Evolutionary conservation across 805 yeast genomes (phyloP), one percentile per base, ranked within the genome.

Genomic region (Isabelozyma gotoi): DNA sequence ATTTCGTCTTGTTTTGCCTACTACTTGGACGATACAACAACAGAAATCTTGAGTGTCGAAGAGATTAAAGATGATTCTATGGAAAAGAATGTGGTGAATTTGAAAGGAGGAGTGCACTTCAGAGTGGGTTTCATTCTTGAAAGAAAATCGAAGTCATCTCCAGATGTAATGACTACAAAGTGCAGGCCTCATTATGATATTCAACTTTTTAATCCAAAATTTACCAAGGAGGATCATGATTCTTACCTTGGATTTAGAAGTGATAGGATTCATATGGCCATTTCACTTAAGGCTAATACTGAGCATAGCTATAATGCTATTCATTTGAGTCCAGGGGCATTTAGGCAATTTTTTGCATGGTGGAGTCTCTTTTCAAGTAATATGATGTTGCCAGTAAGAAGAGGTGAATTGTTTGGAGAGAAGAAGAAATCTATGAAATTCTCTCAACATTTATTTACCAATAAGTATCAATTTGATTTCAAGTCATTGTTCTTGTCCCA

Each of bases 351-450:
- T 66, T 82, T 81, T 55, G 58, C 63, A 4, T 94, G 98, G 98
- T 91, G 97, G 96, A 65, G 67, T 27, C 76, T 87, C 50, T 92
- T 92, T 62, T 77, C 84, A n/a, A 84, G 92, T 19, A 82, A 84
- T 43, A 73, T 85, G 51, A 81, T 89, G 41, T 69, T 91, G 16
- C 96, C 98, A 0, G 77, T 89, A 12, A 76, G 95, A 40, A 74
- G 78, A 37, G 97, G 98, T 0, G 62, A 66, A 1, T 57, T 94
- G 18, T 92, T 88, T 68, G 81, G 81, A 0, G 78, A 78, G 17
- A 57, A 65, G 5, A 73, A 73, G 42, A 62, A 74, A 21, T 68
- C 81, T 7, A 80, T 80, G 44, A 90, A 88, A 60, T 85, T 91
- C 55, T 86, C 95, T 0, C 76, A 78, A 39, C 87, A 84, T 59